Percentiles rank a stretch among this genome's conserved stretches.
Conservation (phyloP, 2,329 filamentous ascomycete genomes). For the Coniella vitis region DNA sequence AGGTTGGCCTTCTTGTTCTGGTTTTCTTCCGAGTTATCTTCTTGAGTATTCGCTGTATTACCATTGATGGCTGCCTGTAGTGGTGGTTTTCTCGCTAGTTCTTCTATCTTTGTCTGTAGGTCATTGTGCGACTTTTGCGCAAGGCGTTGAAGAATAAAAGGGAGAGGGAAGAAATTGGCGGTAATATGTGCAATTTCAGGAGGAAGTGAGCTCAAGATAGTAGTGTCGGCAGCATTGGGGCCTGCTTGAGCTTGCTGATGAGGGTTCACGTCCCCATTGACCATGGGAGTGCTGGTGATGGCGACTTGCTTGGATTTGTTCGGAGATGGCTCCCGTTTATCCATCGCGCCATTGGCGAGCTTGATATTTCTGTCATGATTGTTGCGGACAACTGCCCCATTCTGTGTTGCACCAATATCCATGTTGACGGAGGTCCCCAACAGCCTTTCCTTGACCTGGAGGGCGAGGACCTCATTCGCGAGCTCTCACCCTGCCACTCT, state of each 20-base stretch:
- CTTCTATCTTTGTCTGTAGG: conserved; percentile 61
- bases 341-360: conserved; percentile 31
- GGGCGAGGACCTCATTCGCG: conserved; percentile 17
- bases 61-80: conserved; percentile 47
- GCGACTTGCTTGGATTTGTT: conserved; percentile 29
- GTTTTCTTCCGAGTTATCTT: conserved; percentile 59
- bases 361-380: conserved; percentile 47
- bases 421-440: conserved; percentile 20
- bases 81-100: conserved; percentile 62
- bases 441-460: conserved; percentile 2
- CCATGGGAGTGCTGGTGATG: conserved; percentile 19
- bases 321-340: conserved; percentile 22
- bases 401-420: conserved; percentile 41
- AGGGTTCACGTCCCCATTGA: conserved; percentile 21
- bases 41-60: conserved; percentile 33
- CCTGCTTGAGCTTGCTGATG: conserved; percentile 17
- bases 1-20: conserved; percentile 68
- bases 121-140: conserved; percentile 79
- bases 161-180: conserved; percentile 68
- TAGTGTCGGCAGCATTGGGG: conserved; percentile 23
- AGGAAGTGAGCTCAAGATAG: conserved; percentile 51
- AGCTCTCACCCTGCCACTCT: conserved; percentile 16
- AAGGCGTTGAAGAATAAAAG: conserved; percentile 67
- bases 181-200: conserved; percentile 65
- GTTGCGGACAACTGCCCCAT: conserved; percentile 44